Conservation (phyloP, 2,329 filamentous ascomycete species). For the Ophiocordyceps robertsii region DNA sequence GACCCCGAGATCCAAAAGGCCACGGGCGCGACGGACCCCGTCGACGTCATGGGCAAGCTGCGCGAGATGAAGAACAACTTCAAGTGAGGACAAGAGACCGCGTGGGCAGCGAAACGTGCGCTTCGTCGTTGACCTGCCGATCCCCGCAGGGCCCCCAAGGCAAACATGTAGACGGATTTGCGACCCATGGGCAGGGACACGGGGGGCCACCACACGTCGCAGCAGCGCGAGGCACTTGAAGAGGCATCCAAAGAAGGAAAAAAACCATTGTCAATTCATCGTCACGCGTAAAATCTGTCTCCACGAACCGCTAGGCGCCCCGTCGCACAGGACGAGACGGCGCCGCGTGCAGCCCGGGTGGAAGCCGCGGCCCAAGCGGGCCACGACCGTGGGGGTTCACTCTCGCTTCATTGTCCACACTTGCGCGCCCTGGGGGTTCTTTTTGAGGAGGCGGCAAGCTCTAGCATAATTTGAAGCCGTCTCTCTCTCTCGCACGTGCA, state of each 20-base stretch:
- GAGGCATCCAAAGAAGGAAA: too few relatives aligned
- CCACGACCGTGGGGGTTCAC: slow-evolving; percentile 21
- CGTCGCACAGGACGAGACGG: slow-evolving; percentile 7
- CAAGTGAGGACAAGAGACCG: slow-evolving; percentile 30
- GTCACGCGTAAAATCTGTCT: background rate
- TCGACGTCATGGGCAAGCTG: slow-evolving; percentile 74
- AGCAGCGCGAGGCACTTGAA: too few relatives aligned
- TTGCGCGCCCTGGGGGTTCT: slow-evolving; percentile 38
- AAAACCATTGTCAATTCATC: background rate
- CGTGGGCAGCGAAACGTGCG: too few relatives aligned
- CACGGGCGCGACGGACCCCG: slow-evolving; percentile 66
- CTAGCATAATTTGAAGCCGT: slow-evolving; percentile 50
- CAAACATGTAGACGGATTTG: slow-evolving; percentile 6
- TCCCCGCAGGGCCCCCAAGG: slow-evolving; percentile 12
- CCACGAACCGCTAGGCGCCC: slow-evolving; percentile 20
- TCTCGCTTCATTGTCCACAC: slow-evolving; percentile 61
- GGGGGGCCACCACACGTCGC: too few relatives aligned
- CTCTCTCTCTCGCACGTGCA: too few relatives aligned
- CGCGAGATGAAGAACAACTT: slow-evolving; percentile 83
- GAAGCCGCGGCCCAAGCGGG: slow-evolving; percentile 8
- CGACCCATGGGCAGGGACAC: too few relatives aligned
- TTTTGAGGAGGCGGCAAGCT: slow-evolving; percentile 42
- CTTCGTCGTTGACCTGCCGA: too few relatives aligned
- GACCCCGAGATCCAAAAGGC: slow-evolving; percentile 75
- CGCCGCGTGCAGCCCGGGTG: slow-evolving; percentile 17